Base-by-base conservation (phyloP, 169 alveolate species). In the Eimeria brunetti region DNA sequence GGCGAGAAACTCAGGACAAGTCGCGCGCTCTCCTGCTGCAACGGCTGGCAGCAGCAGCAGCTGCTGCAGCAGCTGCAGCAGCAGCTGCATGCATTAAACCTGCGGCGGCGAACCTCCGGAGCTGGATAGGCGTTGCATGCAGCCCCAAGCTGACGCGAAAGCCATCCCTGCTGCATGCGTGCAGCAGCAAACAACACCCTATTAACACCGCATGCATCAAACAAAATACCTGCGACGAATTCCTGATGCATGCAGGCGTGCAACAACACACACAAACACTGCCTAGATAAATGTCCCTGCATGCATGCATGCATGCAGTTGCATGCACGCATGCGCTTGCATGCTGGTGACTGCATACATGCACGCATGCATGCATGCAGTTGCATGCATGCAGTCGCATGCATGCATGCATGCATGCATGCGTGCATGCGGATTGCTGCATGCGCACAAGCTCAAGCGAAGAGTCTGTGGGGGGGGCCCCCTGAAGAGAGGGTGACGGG, bases 391-490 rank as follows among this genome's bases (percentile, higher is more conserved):
- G 49, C 83, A 30, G 5, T 22, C 83, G 51, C 46, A 2, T 30
- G 83, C 83, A 41, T 73, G 83, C 83, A 73, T 16, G 51, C 51
- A 73, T 41, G 51, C 83, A 60, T 73, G 83, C 83, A 60, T 60
- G n/a, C 71, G 6, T 60, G n/a, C 71, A 60, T 1, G n/a, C n/a
- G 6, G 22, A 7, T 14, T 7, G 36, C 8, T 22, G 24, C 38
- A 14, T 30, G 44, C 49, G 18, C 33, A 3, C n/a, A 88, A 30
- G 81, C 33, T 44, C 11, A 88, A 30, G 81, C 94, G 58, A 88
- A 88, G 24, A 88, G 78, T 22, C 94, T 88, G 56, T 88, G 94
- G 30, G 67, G 44, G 2, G 94, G 94, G 46, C 94, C 94, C 22
- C 64, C 64, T 16, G 94, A 88, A 8, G 64, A 41, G 53, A 88